phyloP scores from a whole-genome alignment of 1,139 yeast genomes.

The Waltiozyma sp. region DNA sequence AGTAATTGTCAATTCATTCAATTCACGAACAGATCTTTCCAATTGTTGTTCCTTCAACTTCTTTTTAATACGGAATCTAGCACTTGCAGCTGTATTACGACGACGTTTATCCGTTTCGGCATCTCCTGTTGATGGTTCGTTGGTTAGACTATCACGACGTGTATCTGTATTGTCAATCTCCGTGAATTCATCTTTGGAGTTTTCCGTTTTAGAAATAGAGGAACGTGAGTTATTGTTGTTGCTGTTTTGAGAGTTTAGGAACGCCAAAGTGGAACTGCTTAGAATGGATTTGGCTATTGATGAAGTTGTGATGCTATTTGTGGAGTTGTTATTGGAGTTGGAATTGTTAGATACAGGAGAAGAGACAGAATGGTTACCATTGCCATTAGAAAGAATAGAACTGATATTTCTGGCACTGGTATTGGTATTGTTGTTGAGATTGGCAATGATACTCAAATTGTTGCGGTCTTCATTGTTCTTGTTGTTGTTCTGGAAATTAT shows the following conservation, averaged over 20 bases:
- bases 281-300: conserved; percentile 3
- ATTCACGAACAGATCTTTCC: conserved; percentile 38
- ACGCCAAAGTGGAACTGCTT: background rate
- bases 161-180: background rate
- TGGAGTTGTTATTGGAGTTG: too few relatives aligned
- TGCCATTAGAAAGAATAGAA: background rate
- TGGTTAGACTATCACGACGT: conserved; percentile 2
- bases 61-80: conserved; percentile 52
- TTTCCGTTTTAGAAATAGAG: too few relatives aligned
- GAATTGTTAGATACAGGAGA: background rate
- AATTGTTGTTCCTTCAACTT: conserved; percentile 49
- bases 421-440: background rate
- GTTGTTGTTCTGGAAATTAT: background rate
- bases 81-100: conserved; percentile 55
- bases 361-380: background rate
- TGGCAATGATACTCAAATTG: background rate
- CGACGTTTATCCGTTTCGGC: conserved; percentile 36
- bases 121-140: conserved; percentile 8
- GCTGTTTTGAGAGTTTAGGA: background rate
- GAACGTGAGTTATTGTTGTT: background rate
- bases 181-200: too few relatives aligned
- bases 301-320: background rate
- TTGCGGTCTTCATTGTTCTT: background rate
- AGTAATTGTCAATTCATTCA: conserved; percentile 27
- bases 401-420: background rate